A percentile compares a stretch with the other conserved stretches of the same genome.
phyloP scores from a whole-genome alignment of 2,329 filamentous ascomycete genomes.

The Microdochium trichocladiopsis region DNA sequence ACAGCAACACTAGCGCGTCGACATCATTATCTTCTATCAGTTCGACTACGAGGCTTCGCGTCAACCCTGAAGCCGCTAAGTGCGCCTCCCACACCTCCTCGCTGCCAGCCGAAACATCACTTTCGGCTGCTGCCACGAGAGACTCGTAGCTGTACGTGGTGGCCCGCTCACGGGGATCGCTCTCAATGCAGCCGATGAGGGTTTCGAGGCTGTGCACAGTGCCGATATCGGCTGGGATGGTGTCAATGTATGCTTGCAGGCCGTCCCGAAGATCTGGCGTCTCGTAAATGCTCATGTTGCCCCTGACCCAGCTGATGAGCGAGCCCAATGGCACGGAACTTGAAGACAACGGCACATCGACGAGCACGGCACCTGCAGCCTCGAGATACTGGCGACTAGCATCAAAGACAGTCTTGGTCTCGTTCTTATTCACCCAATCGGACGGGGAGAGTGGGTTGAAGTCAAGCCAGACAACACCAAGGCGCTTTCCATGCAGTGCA shows the following conservation, averaged over 20 bases:
- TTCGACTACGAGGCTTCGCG: not conserved
- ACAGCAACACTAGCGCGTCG: slow-evolving; percentile 3
- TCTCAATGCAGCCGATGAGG: slow-evolving; percentile 4
- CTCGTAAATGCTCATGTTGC: slow-evolving; percentile 1
- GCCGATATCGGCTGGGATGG: not conserved
- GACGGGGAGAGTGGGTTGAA: not conserved
- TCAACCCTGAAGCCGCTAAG: not conserved
- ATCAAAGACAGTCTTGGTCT: slow-evolving; percentile 6
- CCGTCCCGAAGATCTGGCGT: slow-evolving; percentile 5
- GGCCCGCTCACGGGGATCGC: slow-evolving; percentile 6
- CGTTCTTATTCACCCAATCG: slow-evolving; percentile 1
- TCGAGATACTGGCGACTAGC: slow-evolving; percentile 5
- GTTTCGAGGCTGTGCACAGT: slow-evolving; percentile 1
- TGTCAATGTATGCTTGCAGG: slow-evolving; percentile 5
- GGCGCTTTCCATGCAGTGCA: slow-evolving; percentile 43
- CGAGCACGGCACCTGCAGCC: slow-evolving; percentile 6
- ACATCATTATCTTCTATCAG: not conserved
- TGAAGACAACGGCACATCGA: slow-evolving; percentile 3
- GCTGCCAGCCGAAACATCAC: slow-evolving; percentile 1
- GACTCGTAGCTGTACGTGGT: slow-evolving; percentile 22
- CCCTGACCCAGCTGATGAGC: not conserved
- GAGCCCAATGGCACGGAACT: not conserved
- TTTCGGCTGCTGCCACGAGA: slow-evolving; percentile 4
- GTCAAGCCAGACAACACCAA: slow-evolving; percentile 36
- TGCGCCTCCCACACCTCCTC: slow-evolving; percentile 3